phyloP scores from a whole-genome alignment of 306 rosid species.

The Cicer arietinum region DNA sequence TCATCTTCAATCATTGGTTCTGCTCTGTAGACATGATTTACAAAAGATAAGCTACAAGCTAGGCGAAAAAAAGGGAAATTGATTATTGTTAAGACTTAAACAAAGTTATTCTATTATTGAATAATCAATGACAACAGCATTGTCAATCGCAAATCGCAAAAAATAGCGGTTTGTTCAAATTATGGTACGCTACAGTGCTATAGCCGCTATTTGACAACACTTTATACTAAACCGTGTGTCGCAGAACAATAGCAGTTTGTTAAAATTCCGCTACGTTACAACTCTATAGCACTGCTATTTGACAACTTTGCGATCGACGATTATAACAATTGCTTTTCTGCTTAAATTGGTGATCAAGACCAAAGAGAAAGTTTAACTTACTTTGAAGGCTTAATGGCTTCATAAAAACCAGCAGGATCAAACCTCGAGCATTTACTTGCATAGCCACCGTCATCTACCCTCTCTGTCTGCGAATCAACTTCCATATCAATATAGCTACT shows the following conservation, averaged over 20 bases:
- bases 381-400: conserved; percentile 95
- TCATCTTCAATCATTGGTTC: conserved; percentile 79
- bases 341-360: conserved; percentile 28
- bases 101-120: conserved; percentile 25
- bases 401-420: conserved; percentile 81
- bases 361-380: conserved; percentile 56
- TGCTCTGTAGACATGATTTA: conserved; percentile 57
- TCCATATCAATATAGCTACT: conserved; percentile 57
- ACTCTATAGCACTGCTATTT: no score
- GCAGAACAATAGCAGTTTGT: no score
- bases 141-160: no score
- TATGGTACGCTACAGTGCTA: no score
- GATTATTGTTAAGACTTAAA: conserved; percentile 5
- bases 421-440: conserved; percentile 56
- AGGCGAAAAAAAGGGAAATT: conserved; percentile 26
- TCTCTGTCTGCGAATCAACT: conserved; percentile 51
- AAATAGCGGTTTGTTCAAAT: no score
- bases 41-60: conserved; percentile 41
- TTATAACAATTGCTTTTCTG: conserved; percentile 12
- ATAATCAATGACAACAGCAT: background rate
- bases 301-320: background rate
- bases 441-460: conserved; percentile 44
- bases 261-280: no score
- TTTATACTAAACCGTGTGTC: no score
- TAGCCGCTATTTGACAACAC: no score